phyloP scores from a whole-genome alignment of 176 grass and related monocot species.

The Oryza nivara region DNA sequence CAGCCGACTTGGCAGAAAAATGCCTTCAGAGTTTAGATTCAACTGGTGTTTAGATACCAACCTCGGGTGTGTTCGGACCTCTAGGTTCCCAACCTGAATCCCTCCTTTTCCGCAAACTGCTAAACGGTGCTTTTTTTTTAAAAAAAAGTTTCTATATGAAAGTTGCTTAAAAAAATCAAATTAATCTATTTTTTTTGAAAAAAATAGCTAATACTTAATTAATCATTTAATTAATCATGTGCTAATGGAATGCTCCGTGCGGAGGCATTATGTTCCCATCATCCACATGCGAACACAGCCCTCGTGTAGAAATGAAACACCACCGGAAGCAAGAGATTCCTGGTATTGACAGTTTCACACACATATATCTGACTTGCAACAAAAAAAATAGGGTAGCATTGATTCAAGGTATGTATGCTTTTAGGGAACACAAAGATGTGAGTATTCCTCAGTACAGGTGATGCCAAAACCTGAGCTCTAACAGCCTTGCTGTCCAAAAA shows the following conservation, averaged over 20 bases:
- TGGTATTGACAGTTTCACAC: neutral
- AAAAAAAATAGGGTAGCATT: neutral
- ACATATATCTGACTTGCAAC: neutral
- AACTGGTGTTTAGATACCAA: neutral
- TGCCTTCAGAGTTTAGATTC: neutral
- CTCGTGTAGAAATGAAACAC: neutral
- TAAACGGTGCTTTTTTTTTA: too few relatives aligned
- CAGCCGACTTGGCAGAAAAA: neutral
- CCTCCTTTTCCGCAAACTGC: too few relatives aligned
- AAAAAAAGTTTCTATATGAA: too few relatives aligned
- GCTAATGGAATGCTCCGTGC: too few relatives aligned
- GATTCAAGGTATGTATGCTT: constrained; percentile 11
- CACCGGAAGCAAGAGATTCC: neutral
- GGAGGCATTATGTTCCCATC: too few relatives aligned
- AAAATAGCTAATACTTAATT: too few relatives aligned
- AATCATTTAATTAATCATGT: too few relatives aligned
- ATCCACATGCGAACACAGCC: too few relatives aligned
- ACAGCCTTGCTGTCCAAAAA: constrained; percentile 44
- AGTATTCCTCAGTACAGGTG: constrained; percentile 34
- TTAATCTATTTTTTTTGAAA: too few relatives aligned
- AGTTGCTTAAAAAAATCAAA: too few relatives aligned
- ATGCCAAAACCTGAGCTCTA: constrained; percentile 50
- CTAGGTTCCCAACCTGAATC: too few relatives aligned
- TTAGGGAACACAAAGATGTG: neutral
- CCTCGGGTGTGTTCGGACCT: neutral